Percentiles rank a stretch among this genome's conserved stretches.
phyloP scores from a whole-genome alignment of 768 basidiomycete genomes.

The Mycena galericulata region DNA sequence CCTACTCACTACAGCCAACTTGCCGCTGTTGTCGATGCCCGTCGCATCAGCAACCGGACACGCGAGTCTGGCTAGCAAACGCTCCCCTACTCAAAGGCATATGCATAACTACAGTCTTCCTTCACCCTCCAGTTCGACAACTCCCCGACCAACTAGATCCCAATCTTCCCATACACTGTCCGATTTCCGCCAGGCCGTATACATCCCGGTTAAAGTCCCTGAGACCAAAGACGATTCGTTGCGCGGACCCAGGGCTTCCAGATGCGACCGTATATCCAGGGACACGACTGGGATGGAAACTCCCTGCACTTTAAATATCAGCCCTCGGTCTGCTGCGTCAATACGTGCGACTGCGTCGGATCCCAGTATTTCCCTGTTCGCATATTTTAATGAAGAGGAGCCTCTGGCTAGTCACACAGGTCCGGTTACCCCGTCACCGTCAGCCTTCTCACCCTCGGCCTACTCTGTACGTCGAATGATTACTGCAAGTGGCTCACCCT shows the following conservation, averaged over 20 bases:
- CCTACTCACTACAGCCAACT: conserved; percentile 1
- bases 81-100: conserved; percentile 29
- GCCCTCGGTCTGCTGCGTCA: neutral
- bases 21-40: conserved; percentile 11
- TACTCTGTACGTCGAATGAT: too few species aligned
- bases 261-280: neutral
- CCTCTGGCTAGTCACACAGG: neutral
- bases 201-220: conserved; percentile 11
- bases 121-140: conserved; percentile 9
- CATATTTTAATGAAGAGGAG: neutral
- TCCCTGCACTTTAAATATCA: neutral
- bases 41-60: neutral
- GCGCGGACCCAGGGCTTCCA: neutral
- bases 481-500: too few species aligned
- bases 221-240: neutral
- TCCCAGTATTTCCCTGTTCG: conserved; percentile 1
- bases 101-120: conserved; percentile 35
- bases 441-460: neutral
- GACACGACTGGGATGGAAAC: neutral
- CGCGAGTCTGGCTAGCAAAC: neutral
- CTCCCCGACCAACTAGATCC: conserved; percentile 17
- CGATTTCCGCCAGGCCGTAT: conserved; percentile 30
- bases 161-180: conserved; percentile 28
- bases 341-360: neutral
- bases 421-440: neutral